Percentiles rank a stretch among this genome's conserved stretches.
Conservation (phyloP, 176 grass and related monocot genomes). For the Cenchrus americanus region DNA sequence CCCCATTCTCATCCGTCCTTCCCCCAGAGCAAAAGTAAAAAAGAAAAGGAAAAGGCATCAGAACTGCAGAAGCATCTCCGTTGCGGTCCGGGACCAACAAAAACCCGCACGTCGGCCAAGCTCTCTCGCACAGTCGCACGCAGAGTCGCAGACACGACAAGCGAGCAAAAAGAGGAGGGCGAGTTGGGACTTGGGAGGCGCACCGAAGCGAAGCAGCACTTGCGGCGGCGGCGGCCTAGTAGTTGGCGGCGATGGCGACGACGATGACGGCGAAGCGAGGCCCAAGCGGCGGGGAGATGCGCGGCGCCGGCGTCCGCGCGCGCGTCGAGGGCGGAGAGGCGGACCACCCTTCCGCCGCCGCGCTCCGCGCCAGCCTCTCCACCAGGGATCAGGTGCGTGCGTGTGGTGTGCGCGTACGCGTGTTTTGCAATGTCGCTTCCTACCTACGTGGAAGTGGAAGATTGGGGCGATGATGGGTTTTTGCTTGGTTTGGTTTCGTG, state of each 20-base stretch:
- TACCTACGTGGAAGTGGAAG: conserved; percentile 13
- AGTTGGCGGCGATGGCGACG: conserved; percentile 11
- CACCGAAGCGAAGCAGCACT: conserved; percentile 20
- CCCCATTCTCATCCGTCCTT: neutral
- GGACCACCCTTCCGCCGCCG: neutral
- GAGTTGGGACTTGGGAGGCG: neutral
- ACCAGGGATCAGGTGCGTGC: conserved; percentile 28
- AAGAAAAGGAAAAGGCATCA: neutral
- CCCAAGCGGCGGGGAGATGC: conserved; percentile 26
- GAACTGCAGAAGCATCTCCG: neutral
- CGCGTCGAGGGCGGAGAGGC: conserved; percentile 3
- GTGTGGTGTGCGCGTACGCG: neutral
- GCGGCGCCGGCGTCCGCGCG: neutral
- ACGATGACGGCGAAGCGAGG: conserved; percentile 3
- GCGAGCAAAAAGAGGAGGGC: neutral
- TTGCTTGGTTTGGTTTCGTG: neutral
- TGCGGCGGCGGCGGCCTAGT: neutral
- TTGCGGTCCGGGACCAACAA: neutral
- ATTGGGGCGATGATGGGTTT: conserved; percentile 9
- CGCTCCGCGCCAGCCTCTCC: conserved; percentile 20
- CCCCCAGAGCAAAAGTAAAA: neutral
- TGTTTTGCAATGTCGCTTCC: conserved; percentile 3
- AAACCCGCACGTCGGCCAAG: conserved; percentile 11
- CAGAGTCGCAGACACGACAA: conserved; percentile 6
- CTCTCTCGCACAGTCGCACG: neutral